Evolutionary conservation across 441 rosid genomes (phyloP).

Genomic region (Eutrema salsugineum): DNA sequence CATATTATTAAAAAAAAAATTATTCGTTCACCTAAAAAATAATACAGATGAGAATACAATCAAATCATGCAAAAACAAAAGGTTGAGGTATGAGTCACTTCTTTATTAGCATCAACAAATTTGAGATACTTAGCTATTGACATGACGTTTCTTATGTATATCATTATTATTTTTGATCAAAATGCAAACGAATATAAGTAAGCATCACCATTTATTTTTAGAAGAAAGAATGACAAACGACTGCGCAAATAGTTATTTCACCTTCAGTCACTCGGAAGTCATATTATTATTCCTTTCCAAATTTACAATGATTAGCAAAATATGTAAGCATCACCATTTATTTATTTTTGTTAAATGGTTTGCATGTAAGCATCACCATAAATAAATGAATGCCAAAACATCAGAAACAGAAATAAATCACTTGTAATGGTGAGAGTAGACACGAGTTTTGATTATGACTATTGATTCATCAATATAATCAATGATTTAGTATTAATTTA

Average conservation of each 20-base stretch:
- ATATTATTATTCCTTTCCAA: background rate
- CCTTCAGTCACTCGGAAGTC: background rate
- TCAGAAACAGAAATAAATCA: background rate
- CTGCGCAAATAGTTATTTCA: background rate
- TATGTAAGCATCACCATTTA: background rate
- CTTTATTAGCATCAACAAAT: background rate
- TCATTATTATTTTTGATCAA: background rate
- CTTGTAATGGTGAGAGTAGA: background rate
- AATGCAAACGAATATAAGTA: background rate
- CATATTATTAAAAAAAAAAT: too few species aligned
- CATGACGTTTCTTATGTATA: constrained; percentile 3
- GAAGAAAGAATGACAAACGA: too few species aligned
- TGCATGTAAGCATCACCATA: background rate
- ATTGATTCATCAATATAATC: background rate
- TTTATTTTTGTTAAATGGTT: too few species aligned
- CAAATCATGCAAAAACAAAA: constrained; percentile 4
- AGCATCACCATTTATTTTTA: too few species aligned
- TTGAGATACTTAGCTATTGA: constrained; percentile 12
- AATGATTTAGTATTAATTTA: background rate
- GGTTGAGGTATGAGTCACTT: background rate
- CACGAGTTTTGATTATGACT: background rate
- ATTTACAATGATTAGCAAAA: background rate
- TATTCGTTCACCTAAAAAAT: constrained; percentile 21
- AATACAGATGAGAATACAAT: constrained; percentile 12
- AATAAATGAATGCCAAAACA: background rate